A percentile compares a stretch with the other conserved stretches of the same genome.
These are phyloP conservation scores for Bothriochloa decipiens DNA, from an alignment of 176 grass and related monocot genomes.

Conservation along the genomic window DNA sequence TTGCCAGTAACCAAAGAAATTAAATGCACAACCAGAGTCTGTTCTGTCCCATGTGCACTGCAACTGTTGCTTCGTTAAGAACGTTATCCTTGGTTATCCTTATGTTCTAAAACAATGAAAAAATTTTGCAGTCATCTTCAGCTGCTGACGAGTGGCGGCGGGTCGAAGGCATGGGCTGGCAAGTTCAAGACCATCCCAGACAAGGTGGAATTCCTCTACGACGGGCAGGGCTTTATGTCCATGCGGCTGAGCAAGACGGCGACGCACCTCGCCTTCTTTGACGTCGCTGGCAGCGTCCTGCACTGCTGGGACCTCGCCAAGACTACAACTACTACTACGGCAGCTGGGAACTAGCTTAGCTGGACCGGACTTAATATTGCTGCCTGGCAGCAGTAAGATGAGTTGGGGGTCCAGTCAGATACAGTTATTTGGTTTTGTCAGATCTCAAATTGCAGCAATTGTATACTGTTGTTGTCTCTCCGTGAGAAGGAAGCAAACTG, in stretches of 20 bases:
- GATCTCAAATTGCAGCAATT: neutral
- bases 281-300: slow-evolving; percentile 56
- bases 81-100: no score
- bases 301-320: slow-evolving; percentile 71
- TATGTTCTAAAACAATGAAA: neutral
- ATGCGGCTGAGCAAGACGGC: slow-evolving; percentile 52
- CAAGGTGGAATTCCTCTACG: slow-evolving; percentile 77
- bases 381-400: neutral
- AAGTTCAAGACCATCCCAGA: slow-evolving; percentile 55
- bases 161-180: slow-evolving; percentile 84
- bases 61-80: neutral
- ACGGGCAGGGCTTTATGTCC: slow-evolving; percentile 89
- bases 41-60: no score
- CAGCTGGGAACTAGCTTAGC: neutral
- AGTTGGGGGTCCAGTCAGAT: neutral
- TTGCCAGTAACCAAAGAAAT: no score
- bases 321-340: neutral
- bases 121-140: slow-evolving; percentile 45
- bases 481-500: neutral
- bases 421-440: neutral
- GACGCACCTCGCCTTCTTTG: slow-evolving; percentile 59
- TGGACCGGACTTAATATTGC: neutral
- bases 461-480: neutral
- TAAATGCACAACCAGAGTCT: no score
- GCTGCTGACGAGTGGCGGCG: slow-evolving; percentile 77